Conservation (phyloP, 2,329 filamentous ascomycete species). For the Teratosphaeriaceae sp. region DNA sequence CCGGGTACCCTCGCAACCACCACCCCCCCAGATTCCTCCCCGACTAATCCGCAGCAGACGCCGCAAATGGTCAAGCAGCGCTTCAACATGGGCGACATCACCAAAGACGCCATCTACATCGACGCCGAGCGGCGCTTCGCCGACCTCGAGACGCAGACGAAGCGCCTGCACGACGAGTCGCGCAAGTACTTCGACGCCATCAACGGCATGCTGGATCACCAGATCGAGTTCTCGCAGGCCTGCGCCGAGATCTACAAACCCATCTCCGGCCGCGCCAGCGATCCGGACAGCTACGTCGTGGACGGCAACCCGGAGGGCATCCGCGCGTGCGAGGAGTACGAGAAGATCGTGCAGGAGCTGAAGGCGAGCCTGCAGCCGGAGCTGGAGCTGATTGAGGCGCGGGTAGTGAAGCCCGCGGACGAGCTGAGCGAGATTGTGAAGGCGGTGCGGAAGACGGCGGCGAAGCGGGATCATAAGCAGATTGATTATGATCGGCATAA, state of each 20-base stretch:
- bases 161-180: constrained; percentile 93
- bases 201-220: constrained; percentile 94
- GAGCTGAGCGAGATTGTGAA: constrained; percentile 95
- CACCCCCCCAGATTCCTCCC: no score
- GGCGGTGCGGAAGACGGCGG: constrained; percentile 77
- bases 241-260: constrained; percentile 97
- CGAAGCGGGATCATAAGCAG: constrained; percentile 95
- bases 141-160: constrained; percentile 92
- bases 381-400: constrained; percentile 92
- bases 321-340: constrained; percentile 91
- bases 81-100: constrained; percentile 94
- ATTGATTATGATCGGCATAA: constrained; percentile 90
- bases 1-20: constrained; percentile 59
- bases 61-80: constrained; percentile 86
- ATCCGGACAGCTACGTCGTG: constrained; percentile 73
- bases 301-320: constrained; percentile 93
- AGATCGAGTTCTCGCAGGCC: constrained; percentile 96
- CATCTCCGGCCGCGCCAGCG: constrained; percentile 91
- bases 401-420: constrained; percentile 86
- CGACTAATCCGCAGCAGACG: no score
- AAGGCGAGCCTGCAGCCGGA: constrained; percentile 85
- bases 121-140: constrained; percentile 91
- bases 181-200: constrained; percentile 97
- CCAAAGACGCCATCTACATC: constrained; percentile 89
- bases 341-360: constrained; percentile 80